These are phyloP conservation scores for Pilasporangium apinafurcum DNA, from an alignment of 352 stramenopile species.

Conservation along the genomic window DNA sequence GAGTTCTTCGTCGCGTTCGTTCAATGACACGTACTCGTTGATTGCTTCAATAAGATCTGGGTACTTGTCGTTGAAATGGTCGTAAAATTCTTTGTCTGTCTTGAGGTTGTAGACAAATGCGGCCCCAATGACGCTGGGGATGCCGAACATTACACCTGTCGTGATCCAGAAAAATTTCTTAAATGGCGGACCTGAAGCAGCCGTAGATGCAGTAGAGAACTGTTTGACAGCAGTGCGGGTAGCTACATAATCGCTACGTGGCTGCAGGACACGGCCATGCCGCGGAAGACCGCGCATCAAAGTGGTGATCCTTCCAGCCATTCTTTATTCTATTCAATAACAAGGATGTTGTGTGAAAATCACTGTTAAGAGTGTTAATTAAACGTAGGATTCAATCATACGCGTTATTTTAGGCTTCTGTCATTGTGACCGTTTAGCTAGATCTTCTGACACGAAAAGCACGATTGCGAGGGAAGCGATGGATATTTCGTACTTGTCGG, in stretches of 20 bases:
- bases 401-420: too few relatives aligned
- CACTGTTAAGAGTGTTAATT: too few relatives aligned
- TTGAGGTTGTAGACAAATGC: constrained; percentile 83
- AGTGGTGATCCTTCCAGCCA: too few relatives aligned
- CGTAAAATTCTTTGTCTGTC: constrained; percentile 79
- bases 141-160: constrained; percentile 75
- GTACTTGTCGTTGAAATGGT: constrained; percentile 79
- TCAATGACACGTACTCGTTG: constrained; percentile 58
- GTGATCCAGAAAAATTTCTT: constrained; percentile 73
- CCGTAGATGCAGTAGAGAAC: constrained; percentile 5
- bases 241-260: too few relatives aligned
- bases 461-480: constrained; percentile 5
- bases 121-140: constrained; percentile 47
- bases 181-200: constrained; percentile 29
- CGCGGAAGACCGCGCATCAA: too few relatives aligned
- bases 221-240: background rate
- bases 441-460: background rate
- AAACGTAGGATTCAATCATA: too few relatives aligned
- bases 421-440: too few relatives aligned
- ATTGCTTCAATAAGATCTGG: constrained; percentile 65
- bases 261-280: too few relatives aligned
- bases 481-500: constrained; percentile 63
- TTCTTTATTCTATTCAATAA: too few relatives aligned
- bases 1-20: constrained; percentile 30
- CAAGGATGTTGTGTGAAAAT: too few relatives aligned